These are phyloP conservation scores for Kondoa subrosea DNA, from an alignment of 768 basidiomycete species.

Conservation along the genomic window DNA sequence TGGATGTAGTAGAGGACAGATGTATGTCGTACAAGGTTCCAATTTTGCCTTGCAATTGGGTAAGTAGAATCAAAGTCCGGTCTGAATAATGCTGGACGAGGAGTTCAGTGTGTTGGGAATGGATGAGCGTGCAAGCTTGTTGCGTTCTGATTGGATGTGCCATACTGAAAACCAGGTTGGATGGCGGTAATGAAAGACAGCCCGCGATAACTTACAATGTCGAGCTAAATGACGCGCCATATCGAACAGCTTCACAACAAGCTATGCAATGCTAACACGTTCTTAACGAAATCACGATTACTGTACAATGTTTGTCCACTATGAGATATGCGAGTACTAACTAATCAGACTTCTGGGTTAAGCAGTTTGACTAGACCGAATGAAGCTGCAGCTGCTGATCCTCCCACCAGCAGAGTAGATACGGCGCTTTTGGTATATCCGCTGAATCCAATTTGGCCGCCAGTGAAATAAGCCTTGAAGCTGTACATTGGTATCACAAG, in stretches of 20 bases:
- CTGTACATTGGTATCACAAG: not conserved
- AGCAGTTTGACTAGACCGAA: slow-evolving; percentile 31
- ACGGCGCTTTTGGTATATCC: slow-evolving; percentile 73
- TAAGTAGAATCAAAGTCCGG: slow-evolving; percentile 65
- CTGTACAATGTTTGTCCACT: no score
- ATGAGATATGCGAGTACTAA: no score
- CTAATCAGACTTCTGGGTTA: not conserved
- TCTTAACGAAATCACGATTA: no score
- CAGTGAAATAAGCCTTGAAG: slow-evolving; percentile 22
- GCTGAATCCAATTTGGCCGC: slow-evolving; percentile 34
- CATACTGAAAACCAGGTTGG: no score
- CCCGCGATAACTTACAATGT: no score
- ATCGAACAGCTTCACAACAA: no score
- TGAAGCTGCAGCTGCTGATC: slow-evolving; percentile 64
- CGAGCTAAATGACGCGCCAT: no score
- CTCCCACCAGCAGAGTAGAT: slow-evolving; percentile 74
- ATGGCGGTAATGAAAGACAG: no score
- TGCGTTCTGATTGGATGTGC: slow-evolving; percentile 36
- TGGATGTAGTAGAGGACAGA: not conserved
- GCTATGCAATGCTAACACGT: no score
- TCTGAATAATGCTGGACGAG: slow-evolving; percentile 64
- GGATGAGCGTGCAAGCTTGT: slow-evolving; percentile 41
- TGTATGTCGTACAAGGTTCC: slow-evolving; percentile 53
- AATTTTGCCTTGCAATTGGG: slow-evolving; percentile 67
- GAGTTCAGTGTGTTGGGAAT: slow-evolving; percentile 52